phyloP scores from a whole-genome alignment of 106 monocot genomes.

The Acorus gramineus region DNA sequence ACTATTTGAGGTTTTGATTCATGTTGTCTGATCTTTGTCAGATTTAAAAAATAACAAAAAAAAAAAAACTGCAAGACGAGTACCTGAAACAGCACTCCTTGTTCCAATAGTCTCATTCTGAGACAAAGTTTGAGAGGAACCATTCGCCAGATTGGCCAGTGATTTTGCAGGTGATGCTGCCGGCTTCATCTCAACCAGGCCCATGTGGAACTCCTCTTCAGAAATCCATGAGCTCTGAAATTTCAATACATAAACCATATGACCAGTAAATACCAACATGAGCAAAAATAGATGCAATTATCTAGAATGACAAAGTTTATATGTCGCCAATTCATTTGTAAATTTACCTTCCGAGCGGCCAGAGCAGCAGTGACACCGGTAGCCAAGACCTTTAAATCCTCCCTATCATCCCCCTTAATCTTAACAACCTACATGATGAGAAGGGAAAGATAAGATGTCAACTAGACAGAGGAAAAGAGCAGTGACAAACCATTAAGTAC shows the following conservation, averaged over 20 bases:
- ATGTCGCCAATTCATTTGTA: too few species aligned
- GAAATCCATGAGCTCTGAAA: slow-evolving; percentile 84
- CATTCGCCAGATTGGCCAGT: slow-evolving; percentile 12
- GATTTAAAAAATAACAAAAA: neutral
- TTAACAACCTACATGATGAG: slow-evolving; percentile 50
- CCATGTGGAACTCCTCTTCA: slow-evolving; percentile 97
- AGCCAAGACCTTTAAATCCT: slow-evolving; percentile 95
- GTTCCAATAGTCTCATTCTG: slow-evolving; percentile 19
- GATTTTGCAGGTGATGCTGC: slow-evolving; percentile 40
- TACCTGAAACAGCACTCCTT: slow-evolving; percentile 20
- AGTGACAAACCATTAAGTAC: neutral
- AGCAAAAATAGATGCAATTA: neutral
- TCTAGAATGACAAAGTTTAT: neutral
- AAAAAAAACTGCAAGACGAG: slow-evolving; percentile 18
- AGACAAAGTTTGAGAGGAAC: slow-evolving; percentile 7
- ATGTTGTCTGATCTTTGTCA: slow-evolving; percentile 37
- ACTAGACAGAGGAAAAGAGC: neutral
- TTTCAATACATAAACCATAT: slow-evolving; percentile 2
- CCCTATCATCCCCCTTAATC: slow-evolving; percentile 89
- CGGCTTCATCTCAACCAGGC: slow-evolving; percentile 62
- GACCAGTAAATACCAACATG: too few species aligned
- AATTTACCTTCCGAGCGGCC: slow-evolving; percentile 87
- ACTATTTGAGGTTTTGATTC: slow-evolving; percentile 43
- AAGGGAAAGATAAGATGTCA: neutral
- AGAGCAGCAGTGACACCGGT: slow-evolving; percentile 94